Conservation (phyloP, 768 basidiomycete species). For the Leccinum imitatum region DNA sequence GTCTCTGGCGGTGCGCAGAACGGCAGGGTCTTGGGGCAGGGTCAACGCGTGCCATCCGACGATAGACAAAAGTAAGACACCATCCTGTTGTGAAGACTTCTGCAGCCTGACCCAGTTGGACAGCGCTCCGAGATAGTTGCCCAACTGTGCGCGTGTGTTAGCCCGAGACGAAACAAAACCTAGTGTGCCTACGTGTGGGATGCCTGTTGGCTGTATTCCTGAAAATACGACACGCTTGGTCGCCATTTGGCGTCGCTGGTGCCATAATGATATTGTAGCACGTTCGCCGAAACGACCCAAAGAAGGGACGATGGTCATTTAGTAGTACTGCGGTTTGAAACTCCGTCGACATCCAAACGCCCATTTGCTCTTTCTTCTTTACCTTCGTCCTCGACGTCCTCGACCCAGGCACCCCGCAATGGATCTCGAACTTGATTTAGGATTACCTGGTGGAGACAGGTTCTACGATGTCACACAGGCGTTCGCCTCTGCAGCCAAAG, state of each 20-base stretch:
- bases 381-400: slow-evolving; percentile 6
- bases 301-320: slow-evolving; percentile 13
- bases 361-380: not conserved
- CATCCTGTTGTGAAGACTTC: slow-evolving; percentile 51
- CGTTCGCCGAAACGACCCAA: slow-evolving; percentile 10
- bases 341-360: slow-evolving; percentile 18
- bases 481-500: too few relatives aligned
- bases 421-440: slow-evolving; percentile 14
- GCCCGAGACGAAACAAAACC: not conserved
- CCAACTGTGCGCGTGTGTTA: slow-evolving; percentile 53
- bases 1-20: slow-evolving; percentile 57
- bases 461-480: slow-evolving; percentile 35
- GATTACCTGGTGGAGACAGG: slow-evolving; percentile 54
- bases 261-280: not conserved
- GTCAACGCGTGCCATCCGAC: slow-evolving; percentile 96
- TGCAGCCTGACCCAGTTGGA: slow-evolving; percentile 88
- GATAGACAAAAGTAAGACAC: slow-evolving; percentile 77
- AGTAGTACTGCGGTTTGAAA: slow-evolving; percentile 22
- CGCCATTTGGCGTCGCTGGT: slow-evolving; percentile 10
- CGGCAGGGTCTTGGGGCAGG: slow-evolving; percentile 77
- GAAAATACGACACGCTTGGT: slow-evolving; percentile 63
- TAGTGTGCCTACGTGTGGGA: slow-evolving; percentile 67
- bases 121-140: slow-evolving; percentile 91
- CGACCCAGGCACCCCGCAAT: slow-evolving; percentile 16
- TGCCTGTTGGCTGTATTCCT: slow-evolving; percentile 92